Evolutionary conservation across 106 monocot genomes (phyloP), one percentile per base, ranked within the genome.

Genomic region (Dioscorea zingiberensis): DNA sequence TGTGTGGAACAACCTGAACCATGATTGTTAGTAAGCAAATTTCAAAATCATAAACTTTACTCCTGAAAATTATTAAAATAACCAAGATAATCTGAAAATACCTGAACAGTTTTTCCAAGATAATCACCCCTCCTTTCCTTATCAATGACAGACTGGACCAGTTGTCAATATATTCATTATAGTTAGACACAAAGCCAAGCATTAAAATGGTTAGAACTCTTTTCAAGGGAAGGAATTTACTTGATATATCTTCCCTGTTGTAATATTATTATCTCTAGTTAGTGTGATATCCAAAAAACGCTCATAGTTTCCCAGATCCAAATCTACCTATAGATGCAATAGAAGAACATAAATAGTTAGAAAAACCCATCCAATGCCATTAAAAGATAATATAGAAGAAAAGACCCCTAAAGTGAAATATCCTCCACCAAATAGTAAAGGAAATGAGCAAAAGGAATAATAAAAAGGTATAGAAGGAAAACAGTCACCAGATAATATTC

Each of bases 71-170:
- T 48, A 60, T 60, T 9, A 18, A 4, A 26, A 19, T 68, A 63
- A 29, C 16, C 27, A 38, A 16, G 19, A 16, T 21, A 21, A 49
- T 9, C 57, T 32, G 23, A 21, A 25, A 71, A 63, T 27, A 91
- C 91, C 87, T 92, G 91, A 69, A 92, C 91, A 38, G 87, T 92
- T 77, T 92, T 92, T 65, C 91, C 91, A 77, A 92, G 87, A 77
- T 92, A 92, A 60, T 84, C 84, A 49, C 91, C 87, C 68, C 58
- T 84, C 64, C 91, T 81, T 73, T 92, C 91, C 73, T 87, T 87
- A 38, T 92, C 79, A 67, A 92, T 73, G 26, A 92, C 87, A 74
- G 87, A 92, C 84, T 92, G 73, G 70, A 64, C 54, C 17, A 77
- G n/a, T 9, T 9, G 32, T 51, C 11, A 55, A 44, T 21, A 59